These are phyloP conservation scores for Cryphonectria parasitica DNA, from an alignment of 2,329 filamentous ascomycete genomes.

Conservation along the genomic window DNA sequence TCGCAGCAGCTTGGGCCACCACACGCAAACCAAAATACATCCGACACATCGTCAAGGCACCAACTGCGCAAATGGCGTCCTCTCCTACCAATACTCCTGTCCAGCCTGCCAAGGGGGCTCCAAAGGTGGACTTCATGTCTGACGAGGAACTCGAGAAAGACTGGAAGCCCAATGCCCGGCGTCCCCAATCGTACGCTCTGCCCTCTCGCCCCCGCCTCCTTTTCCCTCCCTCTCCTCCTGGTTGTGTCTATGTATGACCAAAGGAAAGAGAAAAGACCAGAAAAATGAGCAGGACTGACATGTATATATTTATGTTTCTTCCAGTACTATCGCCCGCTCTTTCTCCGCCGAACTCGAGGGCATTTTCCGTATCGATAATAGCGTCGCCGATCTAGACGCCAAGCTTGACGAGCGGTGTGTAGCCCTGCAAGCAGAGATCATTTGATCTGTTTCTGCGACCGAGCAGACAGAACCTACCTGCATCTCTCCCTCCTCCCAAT, in stretches of 20 bases:
- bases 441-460: constrained; percentile 5
- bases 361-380: constrained; percentile 85
- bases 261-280: background rate
- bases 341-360: constrained; percentile 87
- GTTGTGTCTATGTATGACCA: constrained; percentile 41
- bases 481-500: background rate
- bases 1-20: constrained; percentile 7
- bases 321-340: constrained; percentile 81
- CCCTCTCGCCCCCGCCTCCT: constrained; percentile 36
- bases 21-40: background rate
- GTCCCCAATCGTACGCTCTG: constrained; percentile 79
- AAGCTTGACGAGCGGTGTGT: constrained; percentile 82
- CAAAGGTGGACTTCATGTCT: constrained; percentile 41
- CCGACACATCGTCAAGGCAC: constrained; percentile 1
- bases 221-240: constrained; percentile 58
- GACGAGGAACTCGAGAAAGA: constrained; percentile 75
- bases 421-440: constrained; percentile 12
- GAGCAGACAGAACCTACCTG: background rate
- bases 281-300: constrained; percentile 25
- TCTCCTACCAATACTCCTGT: constrained; percentile 25
- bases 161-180: constrained; percentile 77
- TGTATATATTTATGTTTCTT: constrained; percentile 26
- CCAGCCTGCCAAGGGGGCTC: constrained; percentile 19
- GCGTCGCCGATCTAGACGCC: constrained; percentile 63
- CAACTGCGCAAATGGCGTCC: constrained; percentile 28